Percentiles rank a stretch among this genome's conserved stretches.
These are phyloP conservation scores for Xenoacremonium recifei DNA, from an alignment of 2,329 filamentous ascomycete genomes.

Conservation along the genomic window DNA sequence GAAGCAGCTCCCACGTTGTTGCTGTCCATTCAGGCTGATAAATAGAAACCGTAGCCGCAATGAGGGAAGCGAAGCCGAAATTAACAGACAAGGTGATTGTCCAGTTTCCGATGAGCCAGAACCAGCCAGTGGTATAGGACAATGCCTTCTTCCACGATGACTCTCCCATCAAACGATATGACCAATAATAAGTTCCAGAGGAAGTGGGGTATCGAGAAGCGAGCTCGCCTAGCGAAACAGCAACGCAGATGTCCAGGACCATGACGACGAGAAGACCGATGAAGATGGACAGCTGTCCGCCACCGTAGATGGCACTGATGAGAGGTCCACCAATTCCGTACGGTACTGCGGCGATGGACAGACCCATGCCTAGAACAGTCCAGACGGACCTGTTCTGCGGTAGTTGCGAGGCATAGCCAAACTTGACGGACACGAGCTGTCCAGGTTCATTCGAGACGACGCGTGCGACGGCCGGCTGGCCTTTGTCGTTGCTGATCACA, in stretches of 20 bases:
- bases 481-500: too few relatives aligned
- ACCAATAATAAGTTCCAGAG: conserved; percentile 70
- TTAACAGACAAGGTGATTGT: conserved; percentile 66
- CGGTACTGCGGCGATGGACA: too few relatives aligned
- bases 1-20: conserved; percentile 66
- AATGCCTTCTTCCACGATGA: conserved; percentile 58
- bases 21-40: conserved; percentile 57
- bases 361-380: too few relatives aligned
- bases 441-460: too few relatives aligned
- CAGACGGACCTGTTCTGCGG: too few relatives aligned
- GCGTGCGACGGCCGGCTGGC: too few relatives aligned
- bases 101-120: conserved; percentile 68
- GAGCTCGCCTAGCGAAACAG: conserved; percentile 68
- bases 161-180: conserved; percentile 61
- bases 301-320: conserved; percentile 8
- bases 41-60: conserved; percentile 62
- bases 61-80: conserved; percentile 64
- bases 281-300: conserved; percentile 48
- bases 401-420: too few relatives aligned
- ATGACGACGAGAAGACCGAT: conserved; percentile 64
- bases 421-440: too few relatives aligned
- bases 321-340: conserved; percentile 7
- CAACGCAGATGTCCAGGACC: conserved; percentile 67
- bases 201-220: conserved; percentile 60
- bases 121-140: conserved; percentile 71